Percentiles rank a stretch among this genome's conserved stretches.
Conservation (phyloP, 2,329 filamentous ascomycete genomes). For the Samsoniella hepiali region DNA sequence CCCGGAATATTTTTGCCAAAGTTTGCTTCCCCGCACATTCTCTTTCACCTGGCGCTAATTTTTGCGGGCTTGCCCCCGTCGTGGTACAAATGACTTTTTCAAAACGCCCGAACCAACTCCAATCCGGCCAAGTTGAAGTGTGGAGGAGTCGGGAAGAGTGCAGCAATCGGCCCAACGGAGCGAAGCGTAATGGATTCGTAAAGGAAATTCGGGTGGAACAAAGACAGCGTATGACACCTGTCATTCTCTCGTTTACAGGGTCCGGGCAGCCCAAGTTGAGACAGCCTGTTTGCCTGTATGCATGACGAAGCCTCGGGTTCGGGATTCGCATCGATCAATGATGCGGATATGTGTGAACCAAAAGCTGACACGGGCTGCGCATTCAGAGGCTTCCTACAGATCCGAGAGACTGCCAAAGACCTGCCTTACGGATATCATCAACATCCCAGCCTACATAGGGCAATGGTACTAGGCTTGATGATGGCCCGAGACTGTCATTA, state of each 20-base stretch:
- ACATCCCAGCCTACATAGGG: too few species aligned
- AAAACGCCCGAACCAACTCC: not conserved
- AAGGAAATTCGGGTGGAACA: not conserved
- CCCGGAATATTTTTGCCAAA: not conserved
- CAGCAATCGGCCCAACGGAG: not conserved
- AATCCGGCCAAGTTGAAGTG: not conserved
- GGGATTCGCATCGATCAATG: not conserved
- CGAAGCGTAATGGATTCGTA: not conserved
- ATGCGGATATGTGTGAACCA: not conserved
- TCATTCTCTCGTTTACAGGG: not conserved
- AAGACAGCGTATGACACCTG: not conserved
- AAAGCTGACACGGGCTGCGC: not conserved
- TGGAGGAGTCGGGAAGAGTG: not conserved
- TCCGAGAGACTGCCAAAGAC: too few species aligned
- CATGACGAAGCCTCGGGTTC: not conserved
- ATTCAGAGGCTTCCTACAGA: too few species aligned
- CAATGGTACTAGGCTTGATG: too few species aligned
- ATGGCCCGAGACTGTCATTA: too few species aligned
- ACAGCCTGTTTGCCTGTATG: not conserved
- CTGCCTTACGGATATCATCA: too few species aligned
- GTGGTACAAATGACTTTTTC: not conserved
- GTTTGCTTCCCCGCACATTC: not conserved
- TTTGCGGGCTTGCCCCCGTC: not conserved
- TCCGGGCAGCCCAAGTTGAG: not conserved
- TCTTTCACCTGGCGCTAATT: not conserved